Evolutionary conservation across 2,329 filamentous ascomycete species (phyloP).

Genomic region (Pleurostoma richardsiae): DNA sequence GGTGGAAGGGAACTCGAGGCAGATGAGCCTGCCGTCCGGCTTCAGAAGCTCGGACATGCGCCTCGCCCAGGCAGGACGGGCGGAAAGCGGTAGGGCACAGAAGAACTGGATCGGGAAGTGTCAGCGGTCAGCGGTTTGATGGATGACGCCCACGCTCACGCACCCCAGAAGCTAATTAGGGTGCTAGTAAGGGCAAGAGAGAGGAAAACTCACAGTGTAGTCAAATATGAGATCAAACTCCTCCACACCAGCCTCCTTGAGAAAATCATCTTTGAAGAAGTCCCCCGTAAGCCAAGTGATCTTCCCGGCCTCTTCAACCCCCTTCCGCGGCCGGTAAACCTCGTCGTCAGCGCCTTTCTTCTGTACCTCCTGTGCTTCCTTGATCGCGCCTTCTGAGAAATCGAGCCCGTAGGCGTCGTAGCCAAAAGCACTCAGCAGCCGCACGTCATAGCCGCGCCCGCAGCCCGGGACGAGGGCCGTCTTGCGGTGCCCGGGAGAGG

Average conservation of each 20-base stretch:
- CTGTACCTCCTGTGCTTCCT: constrained; percentile 40
- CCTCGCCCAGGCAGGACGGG: constrained; percentile 48
- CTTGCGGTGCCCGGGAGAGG: constrained; percentile 11
- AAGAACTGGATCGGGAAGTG: constrained; percentile 43
- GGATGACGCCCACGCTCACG: too few relatives aligned
- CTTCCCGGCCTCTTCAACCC: constrained; percentile 37
- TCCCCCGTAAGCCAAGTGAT: constrained; percentile 57
- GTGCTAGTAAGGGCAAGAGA: too few relatives aligned
- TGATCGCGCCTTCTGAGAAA: constrained; percentile 43
- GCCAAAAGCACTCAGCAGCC: constrained; percentile 68
- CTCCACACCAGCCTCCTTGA: constrained; percentile 31
- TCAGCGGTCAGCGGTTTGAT: too few relatives aligned
- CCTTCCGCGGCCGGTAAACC: constrained; percentile 35
- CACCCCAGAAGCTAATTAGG: too few relatives aligned
- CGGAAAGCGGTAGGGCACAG: constrained; percentile 51
- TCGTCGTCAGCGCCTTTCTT: constrained; percentile 24
- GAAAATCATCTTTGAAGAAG: constrained; percentile 61
- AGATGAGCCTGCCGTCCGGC: constrained; percentile 45
- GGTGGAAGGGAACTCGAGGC: constrained; percentile 73
- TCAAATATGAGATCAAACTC: constrained; percentile 64
- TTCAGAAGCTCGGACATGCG: constrained; percentile 45
- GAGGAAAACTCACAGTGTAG: constrained; percentile 46
- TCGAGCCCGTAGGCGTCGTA: constrained; percentile 77
- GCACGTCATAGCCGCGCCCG: constrained; percentile 75
- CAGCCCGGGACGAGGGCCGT: constrained; percentile 74